These are phyloP conservation scores for Phytophthora litchii DNA, from an alignment of 352 stramenopile species.

Conservation along the genomic window DNA sequence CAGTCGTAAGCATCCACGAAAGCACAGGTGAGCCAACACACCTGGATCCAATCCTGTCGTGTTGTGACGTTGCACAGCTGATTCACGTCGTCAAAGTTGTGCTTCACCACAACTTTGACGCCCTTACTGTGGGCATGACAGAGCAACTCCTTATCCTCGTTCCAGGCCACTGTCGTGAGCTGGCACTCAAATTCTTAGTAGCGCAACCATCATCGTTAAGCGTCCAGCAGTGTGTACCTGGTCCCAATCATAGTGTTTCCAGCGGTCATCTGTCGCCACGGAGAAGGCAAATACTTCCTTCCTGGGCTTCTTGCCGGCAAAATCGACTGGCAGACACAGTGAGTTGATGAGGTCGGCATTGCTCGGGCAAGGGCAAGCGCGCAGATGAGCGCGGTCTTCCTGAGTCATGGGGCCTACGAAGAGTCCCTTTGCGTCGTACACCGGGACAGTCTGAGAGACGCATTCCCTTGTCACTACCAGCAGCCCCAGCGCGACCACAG, in stretches of 20 bases:
- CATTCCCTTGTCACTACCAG: conserved; percentile 15
- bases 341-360: conserved; percentile 18
- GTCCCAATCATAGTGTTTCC: conserved; percentile 84
- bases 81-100: conserved; percentile 78
- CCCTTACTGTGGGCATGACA: conserved; percentile 80
- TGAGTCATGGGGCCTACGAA: conserved; percentile 27
- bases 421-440: conserved; percentile 30
- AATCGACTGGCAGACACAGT: conserved; percentile 65
- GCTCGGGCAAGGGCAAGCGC: conserved; percentile 52
- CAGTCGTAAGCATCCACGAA: not conserved
- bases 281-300: conserved; percentile 87
- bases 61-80: conserved; percentile 61
- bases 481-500: conserved; percentile 15
- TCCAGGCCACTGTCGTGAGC: conserved; percentile 86
- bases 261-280: conserved; percentile 57
- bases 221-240: conserved; percentile 28
- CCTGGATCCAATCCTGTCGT: conserved; percentile 63
- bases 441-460: conserved; percentile 3
- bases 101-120: conserved; percentile 80
- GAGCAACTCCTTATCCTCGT: conserved; percentile 80
- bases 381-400: conserved; percentile 42
- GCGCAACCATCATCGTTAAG: too few species aligned
- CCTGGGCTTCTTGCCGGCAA: conserved; percentile 22
- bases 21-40: conserved; percentile 10
- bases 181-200: conserved; percentile 17